Percentiles rank a stretch among this genome's conserved stretches.
Evolutionary conservation across 2,329 filamentous ascomycete species (phyloP).

Genomic region (Aspergillus sp.): DNA sequence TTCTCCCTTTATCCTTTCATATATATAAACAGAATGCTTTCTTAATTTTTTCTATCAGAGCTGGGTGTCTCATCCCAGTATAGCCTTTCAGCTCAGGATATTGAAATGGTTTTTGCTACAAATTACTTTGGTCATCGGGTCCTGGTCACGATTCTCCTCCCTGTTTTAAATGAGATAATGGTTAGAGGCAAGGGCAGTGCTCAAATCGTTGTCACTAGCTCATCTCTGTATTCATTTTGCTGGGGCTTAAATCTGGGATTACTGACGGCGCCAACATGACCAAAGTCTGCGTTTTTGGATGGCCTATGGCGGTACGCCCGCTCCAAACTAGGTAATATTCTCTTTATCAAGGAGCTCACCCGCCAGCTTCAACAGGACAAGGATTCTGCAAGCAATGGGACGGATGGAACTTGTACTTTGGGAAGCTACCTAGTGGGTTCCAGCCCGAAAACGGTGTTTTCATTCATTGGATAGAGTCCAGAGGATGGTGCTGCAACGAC

Average conservation of each 20-base stretch:
- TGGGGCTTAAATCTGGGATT: slow-evolving; percentile 19
- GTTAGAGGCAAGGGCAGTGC: slow-evolving; percentile 24
- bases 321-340: slow-evolving; percentile 29
- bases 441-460: slow-evolving; percentile 16
- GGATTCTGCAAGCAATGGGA: slow-evolving; percentile 21
- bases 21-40: background rate
- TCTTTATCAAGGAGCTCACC: slow-evolving; percentile 26
- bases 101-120: slow-evolving; percentile 48
- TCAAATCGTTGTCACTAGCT: slow-evolving; percentile 42
- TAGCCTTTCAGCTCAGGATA: slow-evolving; percentile 29
- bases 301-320: slow-evolving; percentile 27
- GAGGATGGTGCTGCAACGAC: slow-evolving; percentile 26
- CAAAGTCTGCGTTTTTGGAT: slow-evolving; percentile 18
- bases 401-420: slow-evolving; percentile 23
- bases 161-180: slow-evolving; percentile 18
- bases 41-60: slow-evolving; percentile 4
- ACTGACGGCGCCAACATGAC: slow-evolving; percentile 15
- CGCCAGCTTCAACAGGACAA: slow-evolving; percentile 15
- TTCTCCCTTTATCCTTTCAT: too few species aligned
- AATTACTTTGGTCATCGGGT: slow-evolving; percentile 50
- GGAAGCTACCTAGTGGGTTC: slow-evolving; percentile 11
- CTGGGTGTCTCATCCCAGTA: slow-evolving; percentile 16
- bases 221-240: slow-evolving; percentile 23
- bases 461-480: slow-evolving; percentile 17
- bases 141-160: slow-evolving; percentile 45